Evolutionary conservation across 2,329 filamentous ascomycete species (phyloP), one percentile per base, ranked within the genome.

Genomic region (Penicillium psychrosexuale): DNA sequence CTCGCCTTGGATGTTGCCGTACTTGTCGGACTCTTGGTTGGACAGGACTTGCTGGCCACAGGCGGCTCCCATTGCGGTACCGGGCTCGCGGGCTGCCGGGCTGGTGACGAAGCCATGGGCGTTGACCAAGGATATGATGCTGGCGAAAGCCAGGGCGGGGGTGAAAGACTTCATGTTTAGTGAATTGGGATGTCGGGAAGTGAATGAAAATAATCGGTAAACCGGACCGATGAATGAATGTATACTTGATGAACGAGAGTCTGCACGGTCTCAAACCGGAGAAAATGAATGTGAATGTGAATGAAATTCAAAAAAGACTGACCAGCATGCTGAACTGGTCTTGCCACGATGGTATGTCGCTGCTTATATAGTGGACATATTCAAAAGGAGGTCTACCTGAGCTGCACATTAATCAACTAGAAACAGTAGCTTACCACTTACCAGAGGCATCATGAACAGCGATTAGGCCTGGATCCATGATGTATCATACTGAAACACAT

Each of bases 1-100:
- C 60, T 81, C 73, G 54, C 77, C 77, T 69, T 85, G 82, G 60
- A 84, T 71, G 69, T 84, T 84, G 62, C 81, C 81, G 68, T 80
- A 80, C 67, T 78, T 75, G 75, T 84, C 82, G 15, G 78, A 74
- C 34, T 61, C 59, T 71, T 82, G 78, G 72, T 80, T 80, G 74
- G 76, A 76, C 71, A 75, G 77, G 63, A 82, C 77, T 69, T 83
- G 81, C 58, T 77, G 65, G 52, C 82, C 82, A 61, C 82, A 85
- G 52, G 79, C 78, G 13, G 75, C 68, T 57, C 74, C 65, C 75
- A 82, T 80, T 59, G 80, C 80, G 42, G 69, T 30, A 45, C 82
- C 82, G 19, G 82, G 78, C 62, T 76, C 70, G 64, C 82, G 80
- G 45, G 78, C 71, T 24, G 66, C 58, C 9, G 82, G 82, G 36